Base-by-base conservation (phyloP, 106 monocot genomes). In the Alisma plantagoaquatica region DNA sequence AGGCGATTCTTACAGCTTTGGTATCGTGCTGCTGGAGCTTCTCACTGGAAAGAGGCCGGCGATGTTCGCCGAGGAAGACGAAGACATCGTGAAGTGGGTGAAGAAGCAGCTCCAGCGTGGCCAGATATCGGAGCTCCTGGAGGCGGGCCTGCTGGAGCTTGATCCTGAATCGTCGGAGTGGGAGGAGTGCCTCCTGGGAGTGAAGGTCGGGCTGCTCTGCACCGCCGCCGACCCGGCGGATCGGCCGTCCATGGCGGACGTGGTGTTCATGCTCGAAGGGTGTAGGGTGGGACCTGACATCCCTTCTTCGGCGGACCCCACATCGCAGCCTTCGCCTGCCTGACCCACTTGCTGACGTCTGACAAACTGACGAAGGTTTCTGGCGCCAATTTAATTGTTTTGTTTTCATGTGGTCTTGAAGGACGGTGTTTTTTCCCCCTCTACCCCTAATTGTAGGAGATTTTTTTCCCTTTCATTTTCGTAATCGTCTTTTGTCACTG, bases 251-350 rank as follows among this genome's bases (percentile, higher is more conserved):
- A 80, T 83, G 93, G 57, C 77, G 31, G 93, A 93, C 54, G 69
- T 93, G 45, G 93, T 87, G 33, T 93, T 93, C 79, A 93, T 93
- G 93, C 83, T 93, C 26, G 93, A 93, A 38, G 83, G 87, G 33
- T 93, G 93, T 67, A 73, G 93, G 1, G 80, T 93, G 10, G 80
- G 82, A 4, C 77, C 83, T 15, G 93, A 83, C 61, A 47, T 86
- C 57, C 78, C 92, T 7, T 93, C 92, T 21, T 93, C 93, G 27
- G 71, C 76, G 23, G 87, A 87, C 19, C 93, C 81, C 20, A 86
- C 91, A 16, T 48, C 73, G 2, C 85, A 73, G 58, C 73, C 66
- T 8, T 86, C 81, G 0, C 81, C 85, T 20, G 71, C 75, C n/a
- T 77, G 33, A 51, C 42, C n/a, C n/a, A n/a, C n/a, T n/a, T n/a